Base-by-base conservation (phyloP, 129 eudicot genomes). In the Apium graveolens region DNA sequence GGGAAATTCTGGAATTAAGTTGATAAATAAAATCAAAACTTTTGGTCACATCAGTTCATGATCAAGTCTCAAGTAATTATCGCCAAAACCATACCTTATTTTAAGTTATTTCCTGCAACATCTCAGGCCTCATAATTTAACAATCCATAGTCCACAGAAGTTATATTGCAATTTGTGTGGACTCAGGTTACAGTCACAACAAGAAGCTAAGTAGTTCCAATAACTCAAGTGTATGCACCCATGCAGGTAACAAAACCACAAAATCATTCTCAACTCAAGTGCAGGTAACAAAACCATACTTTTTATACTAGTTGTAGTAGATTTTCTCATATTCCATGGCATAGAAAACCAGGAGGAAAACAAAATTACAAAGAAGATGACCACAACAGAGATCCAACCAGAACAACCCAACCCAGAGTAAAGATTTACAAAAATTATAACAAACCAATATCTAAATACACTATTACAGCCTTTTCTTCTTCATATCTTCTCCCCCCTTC, bases 291-390 rank as follows among this genome's bases (percentile, higher is more conserved):
- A 18, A 72, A 72, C 68, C 27, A 53, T 20, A 0, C 60, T 57
- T 62, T 74, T 31, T 62, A 1, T 29, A 37, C 10, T 42, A 37
- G 11, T 21, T 10, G 24, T 41, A 29, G 35, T 60, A 24, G 57
- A 16, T 42, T 80, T 62, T 77, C 83, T 73, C 83, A 73, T 74
- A 35, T 60, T 32, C 81, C 77, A 73, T 44, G 60, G 77, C 11
- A 44, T 0, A 27, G 44, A 42, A 49, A 26, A 13, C 43, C 69
- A 49, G 65, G 49, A 49, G 53, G 42, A 80, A 72, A 70, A 31
- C 78, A 63, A 69, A 37, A 76, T n/a, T 51, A 37, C 72, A 73
- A 53, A 68, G 20, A 81, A 75, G 53, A 38, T 7, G 43, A 35
- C 53, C 80, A 63, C 18, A 51, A 26, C 44, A 70, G 43, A 44